These are phyloP conservation scores for Solanum pimpinellifolium DNA, from an alignment of 257 asterid species.

Conservation along the genomic window DNA sequence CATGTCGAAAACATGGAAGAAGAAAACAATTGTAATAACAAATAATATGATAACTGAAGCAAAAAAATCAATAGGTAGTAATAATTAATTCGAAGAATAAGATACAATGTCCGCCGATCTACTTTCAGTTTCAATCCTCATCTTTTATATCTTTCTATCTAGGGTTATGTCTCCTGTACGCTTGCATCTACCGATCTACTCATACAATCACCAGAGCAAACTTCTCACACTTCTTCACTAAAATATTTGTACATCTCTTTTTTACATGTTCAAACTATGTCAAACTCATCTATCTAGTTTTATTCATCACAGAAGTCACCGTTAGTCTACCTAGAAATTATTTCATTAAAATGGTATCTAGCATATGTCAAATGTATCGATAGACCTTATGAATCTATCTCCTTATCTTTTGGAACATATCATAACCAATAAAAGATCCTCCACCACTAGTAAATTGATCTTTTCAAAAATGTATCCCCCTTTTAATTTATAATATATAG, in stretches of 20 bases:
- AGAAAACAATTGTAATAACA: not conserved
- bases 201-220: not conserved
- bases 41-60: not conserved
- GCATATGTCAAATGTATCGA: not conserved
- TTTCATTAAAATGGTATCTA: not conserved
- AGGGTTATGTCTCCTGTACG: not conserved
- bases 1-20: not conserved
- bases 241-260: not conserved
- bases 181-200: not conserved
- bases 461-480: not conserved
- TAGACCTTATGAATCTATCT: not conserved
- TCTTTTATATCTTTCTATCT: not conserved
- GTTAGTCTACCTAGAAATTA: too few species aligned
- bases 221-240: not conserved
- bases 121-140: not conserved
- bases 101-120: not conserved
- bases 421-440: not conserved
- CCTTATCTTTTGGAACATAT: constrained; percentile 1
- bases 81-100: not conserved
- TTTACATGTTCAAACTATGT: not conserved
- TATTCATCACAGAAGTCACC: not conserved
- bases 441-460: not conserved
- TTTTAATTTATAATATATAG: not conserved
- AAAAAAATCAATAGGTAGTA: not conserved
- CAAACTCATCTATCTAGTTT: not conserved